These are phyloP conservation scores for Tolypocladium nubicola DNA, from an alignment of 2,329 filamentous ascomycete genomes.

Conservation along the genomic window DNA sequence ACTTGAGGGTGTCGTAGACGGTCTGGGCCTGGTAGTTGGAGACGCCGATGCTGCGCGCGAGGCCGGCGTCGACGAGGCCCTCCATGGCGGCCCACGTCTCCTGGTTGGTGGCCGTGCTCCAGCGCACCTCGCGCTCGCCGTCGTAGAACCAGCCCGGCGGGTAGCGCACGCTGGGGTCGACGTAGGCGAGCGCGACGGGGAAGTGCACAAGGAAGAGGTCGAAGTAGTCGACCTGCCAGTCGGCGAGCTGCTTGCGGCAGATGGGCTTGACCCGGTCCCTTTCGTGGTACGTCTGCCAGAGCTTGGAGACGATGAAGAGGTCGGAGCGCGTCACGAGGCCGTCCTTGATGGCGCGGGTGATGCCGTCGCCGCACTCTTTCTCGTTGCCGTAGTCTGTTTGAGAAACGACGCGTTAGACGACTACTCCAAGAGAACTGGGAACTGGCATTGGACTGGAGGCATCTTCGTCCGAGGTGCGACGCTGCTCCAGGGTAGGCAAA, in stretches of 20 bases:
- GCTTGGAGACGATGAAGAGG: conserved; percentile 86
- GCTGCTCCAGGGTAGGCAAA: not conserved
- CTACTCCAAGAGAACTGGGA: not conserved
- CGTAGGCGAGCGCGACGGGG: conserved; percentile 76
- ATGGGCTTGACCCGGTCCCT: conserved; percentile 67
- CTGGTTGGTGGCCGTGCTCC: conserved; percentile 61
- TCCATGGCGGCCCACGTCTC: conserved; percentile 81
- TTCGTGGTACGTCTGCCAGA: conserved; percentile 90
- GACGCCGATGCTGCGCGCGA: conserved; percentile 67
- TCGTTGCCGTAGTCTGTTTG: not conserved
- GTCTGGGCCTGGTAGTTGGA: conserved; percentile 74
- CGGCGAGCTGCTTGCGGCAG: conserved; percentile 62
- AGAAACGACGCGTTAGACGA: not conserved
- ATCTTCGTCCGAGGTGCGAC: too few relatives aligned
- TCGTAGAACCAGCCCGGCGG: conserved; percentile 69
- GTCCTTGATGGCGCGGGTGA: conserved; percentile 63
- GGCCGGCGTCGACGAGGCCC: conserved; percentile 54
- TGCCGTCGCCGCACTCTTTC: not conserved
- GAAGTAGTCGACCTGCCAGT: conserved; percentile 83
- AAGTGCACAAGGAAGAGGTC: conserved; percentile 87
- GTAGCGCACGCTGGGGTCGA: conserved; percentile 69
- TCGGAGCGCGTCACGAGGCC: conserved; percentile 75
- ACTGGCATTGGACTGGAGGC: too few relatives aligned
- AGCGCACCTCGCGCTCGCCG: conserved; percentile 47
- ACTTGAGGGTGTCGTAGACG: conserved; percentile 69